phyloP scores from a whole-genome alignment of 768 basidiomycete species.

The Calocybe cyanea region DNA sequence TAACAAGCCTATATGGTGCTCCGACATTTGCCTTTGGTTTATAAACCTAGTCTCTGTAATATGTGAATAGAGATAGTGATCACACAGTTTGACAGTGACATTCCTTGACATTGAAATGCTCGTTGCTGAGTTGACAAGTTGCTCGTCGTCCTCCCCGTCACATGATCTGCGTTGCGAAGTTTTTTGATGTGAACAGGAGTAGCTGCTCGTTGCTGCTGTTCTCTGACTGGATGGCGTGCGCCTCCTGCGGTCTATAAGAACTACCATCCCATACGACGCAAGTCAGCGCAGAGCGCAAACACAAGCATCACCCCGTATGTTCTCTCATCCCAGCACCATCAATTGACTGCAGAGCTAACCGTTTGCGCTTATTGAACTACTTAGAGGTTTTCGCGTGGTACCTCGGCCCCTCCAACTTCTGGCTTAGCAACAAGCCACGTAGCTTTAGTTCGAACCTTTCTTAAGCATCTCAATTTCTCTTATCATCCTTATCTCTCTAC shows the following conservation, averaged over 20 bases:
- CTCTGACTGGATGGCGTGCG: conserved; percentile 11
- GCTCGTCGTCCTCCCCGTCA: conserved; percentile 5
- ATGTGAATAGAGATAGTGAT: conserved; percentile 1
- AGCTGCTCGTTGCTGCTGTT: conserved; percentile 10
- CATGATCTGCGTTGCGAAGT: conserved; percentile 14
- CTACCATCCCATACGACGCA: conserved; percentile 7
- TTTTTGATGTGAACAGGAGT: conserved; percentile 13
- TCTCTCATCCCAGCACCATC: not conserved
- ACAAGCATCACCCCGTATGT: conserved; percentile 2
- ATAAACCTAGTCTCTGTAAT: conserved; percentile 17
- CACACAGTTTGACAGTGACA: too few species aligned
- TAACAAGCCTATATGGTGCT: conserved; percentile 53
- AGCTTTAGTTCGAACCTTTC: conserved; percentile 2
- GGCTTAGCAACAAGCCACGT: not conserved
- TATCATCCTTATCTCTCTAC: conserved; percentile 2
- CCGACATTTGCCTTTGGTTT: conserved; percentile 67
- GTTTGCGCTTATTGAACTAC: too few species aligned
- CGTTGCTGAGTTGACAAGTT: not conserved
- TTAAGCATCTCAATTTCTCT: not conserved
- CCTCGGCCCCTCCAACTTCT: conserved; percentile 1
- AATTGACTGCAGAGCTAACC: not conserved
- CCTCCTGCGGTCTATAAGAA: conserved; percentile 7
- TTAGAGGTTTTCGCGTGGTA: too few species aligned
- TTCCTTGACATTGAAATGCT: not conserved
- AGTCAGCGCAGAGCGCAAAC: conserved; percentile 16